phyloP scores from a whole-genome alignment of 306 rosid species.

The Arachis stenosperma region DNA sequence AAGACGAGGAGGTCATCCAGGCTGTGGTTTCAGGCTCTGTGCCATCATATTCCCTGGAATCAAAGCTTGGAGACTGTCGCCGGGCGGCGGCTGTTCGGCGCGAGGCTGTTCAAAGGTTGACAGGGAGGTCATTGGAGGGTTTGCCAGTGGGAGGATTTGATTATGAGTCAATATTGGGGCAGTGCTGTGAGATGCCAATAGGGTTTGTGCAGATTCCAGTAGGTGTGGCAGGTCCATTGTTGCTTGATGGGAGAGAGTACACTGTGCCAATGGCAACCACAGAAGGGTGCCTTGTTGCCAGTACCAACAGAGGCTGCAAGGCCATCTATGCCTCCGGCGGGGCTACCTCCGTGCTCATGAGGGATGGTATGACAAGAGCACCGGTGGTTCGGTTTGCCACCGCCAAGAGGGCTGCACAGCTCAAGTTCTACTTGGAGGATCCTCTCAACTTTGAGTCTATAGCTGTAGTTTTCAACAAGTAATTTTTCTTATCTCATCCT shows the following conservation, averaged over 20 bases:
- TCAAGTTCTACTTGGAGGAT: constrained; percentile 80
- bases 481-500: background rate
- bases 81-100: constrained; percentile 74
- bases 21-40: constrained; percentile 60
- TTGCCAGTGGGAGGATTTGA: constrained; percentile 73
- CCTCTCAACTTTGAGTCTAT: constrained; percentile 65
- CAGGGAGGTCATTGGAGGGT: constrained; percentile 64
- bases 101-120: constrained; percentile 67
- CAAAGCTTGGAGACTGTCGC: constrained; percentile 59
- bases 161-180: constrained; percentile 80
- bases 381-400: constrained; percentile 79
- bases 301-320: constrained; percentile 88
- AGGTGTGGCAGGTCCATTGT: constrained; percentile 86
- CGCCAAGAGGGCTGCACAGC: constrained; percentile 72
- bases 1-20: constrained; percentile 63
- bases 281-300: constrained; percentile 87
- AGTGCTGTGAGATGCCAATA: constrained; percentile 97
- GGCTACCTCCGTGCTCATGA: constrained; percentile 61
- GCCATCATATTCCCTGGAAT: constrained; percentile 76
- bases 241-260: constrained; percentile 67
- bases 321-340: constrained; percentile 80
- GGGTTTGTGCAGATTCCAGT: constrained; percentile 89
- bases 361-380: constrained; percentile 88
- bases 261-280: constrained; percentile 92
- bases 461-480: constrained; percentile 69